These are phyloP conservation scores for Fusarium solani-melongenae DNA, from an alignment of 2,329 filamentous ascomycete genomes.

Conservation along the genomic window DNA sequence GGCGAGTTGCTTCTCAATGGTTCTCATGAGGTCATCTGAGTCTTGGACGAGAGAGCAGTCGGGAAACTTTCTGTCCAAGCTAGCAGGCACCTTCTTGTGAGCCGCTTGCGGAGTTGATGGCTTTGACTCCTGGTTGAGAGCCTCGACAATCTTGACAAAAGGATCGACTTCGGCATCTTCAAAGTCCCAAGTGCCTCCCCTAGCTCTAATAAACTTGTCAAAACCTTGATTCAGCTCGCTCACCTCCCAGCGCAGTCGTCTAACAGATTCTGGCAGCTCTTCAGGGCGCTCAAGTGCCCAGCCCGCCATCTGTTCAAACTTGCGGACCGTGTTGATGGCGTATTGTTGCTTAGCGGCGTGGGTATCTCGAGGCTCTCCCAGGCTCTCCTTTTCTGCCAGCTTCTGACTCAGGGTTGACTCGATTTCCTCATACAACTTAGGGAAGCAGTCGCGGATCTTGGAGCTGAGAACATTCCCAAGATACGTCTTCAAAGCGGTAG, in stretches of 20 bases:
- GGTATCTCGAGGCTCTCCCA: constrained; percentile 44
- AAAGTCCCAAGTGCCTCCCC: constrained; percentile 44
- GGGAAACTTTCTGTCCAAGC: constrained; percentile 8
- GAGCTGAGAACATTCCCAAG: constrained; percentile 47
- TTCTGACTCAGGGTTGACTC: constrained; percentile 29
- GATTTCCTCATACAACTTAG: constrained; percentile 41
- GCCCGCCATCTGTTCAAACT: constrained; percentile 34
- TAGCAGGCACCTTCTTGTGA: neutral
- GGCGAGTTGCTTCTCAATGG: constrained; percentile 42
- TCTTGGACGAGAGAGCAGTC: neutral
- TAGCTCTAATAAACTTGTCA: constrained; percentile 38
- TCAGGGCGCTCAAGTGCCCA: constrained; percentile 43
- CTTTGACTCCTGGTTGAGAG: neutral
- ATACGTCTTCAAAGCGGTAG: constrained; percentile 43
- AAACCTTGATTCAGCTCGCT: constrained; percentile 38
- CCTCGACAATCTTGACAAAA: neutral
- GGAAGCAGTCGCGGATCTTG: constrained; percentile 50
- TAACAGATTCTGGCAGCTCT: constrained; percentile 12
- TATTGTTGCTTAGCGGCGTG: constrained; percentile 41
- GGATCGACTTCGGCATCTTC: constrained; percentile 37
- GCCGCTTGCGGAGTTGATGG: too few relatives aligned
- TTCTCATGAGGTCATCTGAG: constrained; percentile 4
- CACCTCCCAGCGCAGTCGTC: constrained; percentile 43
- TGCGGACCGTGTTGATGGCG: constrained; percentile 35
- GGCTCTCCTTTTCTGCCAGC: neutral